Evolutionary conservation across 257 asterid species (phyloP).

Genomic region (Ilex aquifolium): DNA sequence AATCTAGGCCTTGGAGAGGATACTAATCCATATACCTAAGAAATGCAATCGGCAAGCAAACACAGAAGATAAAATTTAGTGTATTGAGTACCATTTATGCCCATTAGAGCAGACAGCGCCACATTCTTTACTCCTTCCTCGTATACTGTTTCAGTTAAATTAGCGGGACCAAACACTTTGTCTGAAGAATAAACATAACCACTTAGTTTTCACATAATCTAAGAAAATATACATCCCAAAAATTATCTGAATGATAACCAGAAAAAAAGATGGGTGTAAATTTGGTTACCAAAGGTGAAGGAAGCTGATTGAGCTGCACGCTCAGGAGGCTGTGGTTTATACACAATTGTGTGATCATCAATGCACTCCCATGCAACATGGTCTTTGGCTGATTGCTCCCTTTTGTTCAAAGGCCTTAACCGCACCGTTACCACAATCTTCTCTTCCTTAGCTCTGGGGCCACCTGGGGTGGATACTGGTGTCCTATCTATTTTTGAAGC

Average conservation of each 20-base stretch:
- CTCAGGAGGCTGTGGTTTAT: slow-evolving; percentile 51
- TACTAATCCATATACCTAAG: background rate
- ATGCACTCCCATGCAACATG: slow-evolving; percentile 88
- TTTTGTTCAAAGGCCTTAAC: slow-evolving; percentile 82
- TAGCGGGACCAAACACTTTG: slow-evolving; percentile 78
- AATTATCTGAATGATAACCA: background rate
- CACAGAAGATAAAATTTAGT: background rate
- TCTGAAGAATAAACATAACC: slow-evolving; percentile 36
- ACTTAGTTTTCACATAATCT: background rate
- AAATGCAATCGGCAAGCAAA: background rate
- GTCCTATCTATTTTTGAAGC: slow-evolving; percentile 70
- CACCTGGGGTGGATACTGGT: slow-evolving; percentile 65
- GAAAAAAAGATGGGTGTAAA: background rate
- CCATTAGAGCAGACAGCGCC: slow-evolving; percentile 93
- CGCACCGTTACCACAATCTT: slow-evolving; percentile 87
- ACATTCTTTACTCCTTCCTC: slow-evolving; percentile 91
- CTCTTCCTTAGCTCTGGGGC: slow-evolving; percentile 62
- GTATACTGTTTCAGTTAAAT: slow-evolving; percentile 66
- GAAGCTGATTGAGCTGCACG: slow-evolving; percentile 49
- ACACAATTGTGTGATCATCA: slow-evolving; percentile 66
- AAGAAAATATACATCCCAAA: background rate
- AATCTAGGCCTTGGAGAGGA: too few species aligned
- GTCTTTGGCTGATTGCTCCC: slow-evolving; percentile 74
- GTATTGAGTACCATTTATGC: slow-evolving; percentile 63
- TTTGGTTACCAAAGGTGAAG: slow-evolving; percentile 65